phyloP scores from a whole-genome alignment of 768 basidiomycete genomes.

The Harrya chromipes region DNA sequence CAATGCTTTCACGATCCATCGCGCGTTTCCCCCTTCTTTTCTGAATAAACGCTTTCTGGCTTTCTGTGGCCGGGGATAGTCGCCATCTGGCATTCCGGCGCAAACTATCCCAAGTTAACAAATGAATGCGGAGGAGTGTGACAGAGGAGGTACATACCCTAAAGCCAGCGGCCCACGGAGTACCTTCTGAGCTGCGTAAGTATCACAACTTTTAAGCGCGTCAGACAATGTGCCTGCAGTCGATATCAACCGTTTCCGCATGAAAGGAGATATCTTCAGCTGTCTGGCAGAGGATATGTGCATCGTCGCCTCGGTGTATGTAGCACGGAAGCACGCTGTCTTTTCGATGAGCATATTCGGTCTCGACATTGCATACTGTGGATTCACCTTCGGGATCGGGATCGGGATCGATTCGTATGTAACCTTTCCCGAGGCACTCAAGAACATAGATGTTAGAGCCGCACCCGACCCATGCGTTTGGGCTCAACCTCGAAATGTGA shows the following conservation, averaged over 20 bases:
- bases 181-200: slow-evolving; percentile 55
- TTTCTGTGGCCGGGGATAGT: slow-evolving; percentile 52
- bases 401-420: slow-evolving; percentile 56
- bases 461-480: slow-evolving; percentile 77
- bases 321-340: slow-evolving; percentile 43
- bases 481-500: slow-evolving; percentile 52
- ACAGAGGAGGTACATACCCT: slow-evolving; percentile 40
- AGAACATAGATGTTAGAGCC: slow-evolving; percentile 69
- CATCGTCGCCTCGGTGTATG: slow-evolving; percentile 52
- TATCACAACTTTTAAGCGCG: slow-evolving; percentile 69
- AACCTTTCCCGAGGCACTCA: slow-evolving; percentile 69
- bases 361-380: not conserved
- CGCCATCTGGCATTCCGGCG: slow-evolving; percentile 68
- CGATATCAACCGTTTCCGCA: slow-evolving; percentile 50
- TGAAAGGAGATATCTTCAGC: slow-evolving; percentile 52
- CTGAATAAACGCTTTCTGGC: slow-evolving; percentile 54
- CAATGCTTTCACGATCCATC: slow-evolving; percentile 16
- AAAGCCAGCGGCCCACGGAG: slow-evolving; percentile 45
- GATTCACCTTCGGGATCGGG: slow-evolving; percentile 35
- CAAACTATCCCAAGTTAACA: slow-evolving; percentile 40
- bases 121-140: not conserved
- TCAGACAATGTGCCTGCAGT: slow-evolving; percentile 53
- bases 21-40: slow-evolving; percentile 46
- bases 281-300: slow-evolving; percentile 41
- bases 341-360: slow-evolving; percentile 8